Base-by-base conservation (phyloP, 495 filamentous ascomycete genomes). In the Cudoniella acicularis region DNA sequence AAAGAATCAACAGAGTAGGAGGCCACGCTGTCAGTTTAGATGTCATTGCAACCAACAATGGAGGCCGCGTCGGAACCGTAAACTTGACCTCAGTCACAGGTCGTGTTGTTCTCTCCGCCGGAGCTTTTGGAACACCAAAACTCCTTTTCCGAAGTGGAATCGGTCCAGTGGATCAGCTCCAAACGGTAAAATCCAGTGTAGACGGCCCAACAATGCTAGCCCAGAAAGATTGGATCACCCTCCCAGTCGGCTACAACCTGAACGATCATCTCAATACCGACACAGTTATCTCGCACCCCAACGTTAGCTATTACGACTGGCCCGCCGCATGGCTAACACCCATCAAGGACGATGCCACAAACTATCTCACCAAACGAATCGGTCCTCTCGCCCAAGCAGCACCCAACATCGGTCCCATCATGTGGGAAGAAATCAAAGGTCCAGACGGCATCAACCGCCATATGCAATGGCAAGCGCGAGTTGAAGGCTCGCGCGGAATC, bases 231-330 rank as follows among this genome's bases (percentile, higher is more conserved):
- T 91, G 87, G 87, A 87, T 92, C 66, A 74, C 83, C 23, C 75
- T 88, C 17, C 88, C 89, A 22, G 88, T 92, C 18, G 88, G 88
- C 20, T 78, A 87, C 66, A 89, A 89, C 66, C 69, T 91, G 43
- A 80, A 84, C 59, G 88, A 91, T 67, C 87, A 92, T 70, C 77
- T 83, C 58, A 87, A 89, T 70, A 90, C 89, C 61, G 81, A 88
- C 65, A 76, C 83, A 18, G 78, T 85, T 51, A 77, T 90, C 57
- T 78, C 75, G 43, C 83, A 88, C 61, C 79, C 80, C 6, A 65
- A 43, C 9, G 43, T 62, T 43, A 45, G 51, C 11, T 58, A 30
- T 46, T 61, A 61, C 27, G 56, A 53, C 62, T 71, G 62, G 62
- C 53, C 24, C 52, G 59, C 68, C 54, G 22, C 61, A 13, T 65